A percentile compares a stretch with the other conserved stretches of the same genome.
Evolutionary conservation across 2,329 filamentous ascomycete species (phyloP).

Genomic region (Penicillium carneum): DNA sequence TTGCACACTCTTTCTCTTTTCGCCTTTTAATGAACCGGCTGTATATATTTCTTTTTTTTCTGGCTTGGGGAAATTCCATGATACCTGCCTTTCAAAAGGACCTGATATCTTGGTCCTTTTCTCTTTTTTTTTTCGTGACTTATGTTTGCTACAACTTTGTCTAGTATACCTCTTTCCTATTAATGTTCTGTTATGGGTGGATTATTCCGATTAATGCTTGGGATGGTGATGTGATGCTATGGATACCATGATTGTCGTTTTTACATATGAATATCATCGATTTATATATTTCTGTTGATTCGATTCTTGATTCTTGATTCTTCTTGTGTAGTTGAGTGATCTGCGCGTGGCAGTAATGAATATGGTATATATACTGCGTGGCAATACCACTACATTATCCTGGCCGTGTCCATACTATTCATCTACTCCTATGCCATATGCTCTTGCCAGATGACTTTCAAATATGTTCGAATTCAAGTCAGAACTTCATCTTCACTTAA

Average conservation of each 20-base stretch:
- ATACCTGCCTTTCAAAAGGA: conserved; percentile 21
- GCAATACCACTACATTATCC: neutral
- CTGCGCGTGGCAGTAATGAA: neutral
- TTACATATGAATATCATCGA: conserved; percentile 4
- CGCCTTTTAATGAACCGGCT: conserved; percentile 9
- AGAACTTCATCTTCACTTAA: neutral
- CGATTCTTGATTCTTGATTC: neutral
- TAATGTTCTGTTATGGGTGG: conserved; percentile 15
- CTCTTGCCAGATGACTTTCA: conserved; percentile 1
- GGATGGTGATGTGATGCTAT: conserved; percentile 39
- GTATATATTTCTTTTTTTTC: conserved; percentile 22
- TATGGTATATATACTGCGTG: neutral
- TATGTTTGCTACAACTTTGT: conserved; percentile 5
- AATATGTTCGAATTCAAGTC: neutral
- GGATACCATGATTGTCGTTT: conserved; percentile 37
- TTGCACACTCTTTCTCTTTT: conserved; percentile 2
- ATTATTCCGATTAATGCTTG: conserved; percentile 32
- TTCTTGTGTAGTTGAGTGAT: neutral
- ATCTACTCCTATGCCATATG: neutral
- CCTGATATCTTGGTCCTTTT: conserved; percentile 12
- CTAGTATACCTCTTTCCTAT: conserved; percentile 23
- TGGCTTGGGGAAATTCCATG: conserved; percentile 10
- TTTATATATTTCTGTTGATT: neutral
- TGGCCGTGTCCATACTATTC: neutral
- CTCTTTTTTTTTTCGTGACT: conserved; percentile 3